Percentiles rank a stretch among this genome's conserved stretches.
These are phyloP conservation scores for Hymenoscyphus occultus DNA, from an alignment of 2,329 filamentous ascomycete species.

Conservation along the genomic window DNA sequence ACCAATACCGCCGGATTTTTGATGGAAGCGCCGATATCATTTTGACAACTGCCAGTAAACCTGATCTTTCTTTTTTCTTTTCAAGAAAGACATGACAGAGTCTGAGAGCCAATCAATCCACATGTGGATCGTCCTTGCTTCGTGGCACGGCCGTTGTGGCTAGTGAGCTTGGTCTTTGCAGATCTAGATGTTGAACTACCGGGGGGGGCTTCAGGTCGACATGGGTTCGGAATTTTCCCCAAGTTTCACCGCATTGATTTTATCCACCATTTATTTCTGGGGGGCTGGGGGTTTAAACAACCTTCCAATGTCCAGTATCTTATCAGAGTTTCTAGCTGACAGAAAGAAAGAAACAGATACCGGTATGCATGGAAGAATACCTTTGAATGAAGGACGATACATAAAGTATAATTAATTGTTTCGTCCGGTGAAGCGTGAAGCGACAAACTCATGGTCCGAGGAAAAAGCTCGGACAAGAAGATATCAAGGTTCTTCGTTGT, in stretches of 20 bases:
- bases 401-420: background rate
- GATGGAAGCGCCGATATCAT: background rate
- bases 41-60: background rate
- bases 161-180: constrained; percentile 5
- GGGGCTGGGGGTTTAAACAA: background rate
- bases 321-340: background rate
- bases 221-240: constrained; percentile 3
- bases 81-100: too few species aligned
- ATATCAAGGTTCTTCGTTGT: background rate
- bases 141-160: constrained; percentile 4
- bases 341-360: background rate
- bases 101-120: background rate
- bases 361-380: too few species aligned
- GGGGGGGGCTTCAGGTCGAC: constrained; percentile 10
- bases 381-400: too few species aligned
- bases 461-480: background rate
- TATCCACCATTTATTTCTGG: background rate
- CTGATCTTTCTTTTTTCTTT: background rate
- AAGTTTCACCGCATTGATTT: background rate
- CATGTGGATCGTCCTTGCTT: background rate
- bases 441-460: background rate
- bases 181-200: background rate
- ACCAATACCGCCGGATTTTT: background rate
- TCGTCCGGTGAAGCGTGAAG: background rate
- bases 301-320: background rate